Base-by-base conservation (phyloP, 2,329 filamentous ascomycete species). In the Hypoxylon sp. region DNA sequence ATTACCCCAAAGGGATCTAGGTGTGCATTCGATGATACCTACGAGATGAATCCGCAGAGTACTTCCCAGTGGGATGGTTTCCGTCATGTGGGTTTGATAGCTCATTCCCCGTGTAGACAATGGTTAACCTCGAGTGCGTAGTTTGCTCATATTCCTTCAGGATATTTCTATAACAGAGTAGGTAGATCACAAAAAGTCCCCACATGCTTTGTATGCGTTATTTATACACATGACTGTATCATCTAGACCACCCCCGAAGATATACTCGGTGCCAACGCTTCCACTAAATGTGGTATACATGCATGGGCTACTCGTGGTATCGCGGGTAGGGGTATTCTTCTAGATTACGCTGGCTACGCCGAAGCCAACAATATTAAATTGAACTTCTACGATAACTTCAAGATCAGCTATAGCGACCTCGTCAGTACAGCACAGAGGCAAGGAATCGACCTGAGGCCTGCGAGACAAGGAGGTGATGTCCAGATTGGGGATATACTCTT, bases 61-160 rank as follows among this genome's bases (percentile, higher is more conserved):
- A 68, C 65, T 39, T 68, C 65, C 13, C 68, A 70, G 26, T 70
- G 68, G 68, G 68, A 70, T 22, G 68, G 68, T 1, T 68, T 70
- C 13, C 68, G 68, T 14, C 68, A 70, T 54, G 67, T 65, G 19
- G 65, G 67, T 33, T 52, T n/a, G 5, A 5, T 22, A 22, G 9
- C 26, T 24, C 5, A 13, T 35, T 1, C 4, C 10, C 29, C 5
- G 22, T 6, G 5, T n/a, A 14, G 5, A 14, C 2, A 14, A 22
- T 35, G 11, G 46, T 33, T 65, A 44, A 65, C 5, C 2, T 5
- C 2, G 17, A 24, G 6, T 26, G 6, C 29, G 3, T 31, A 70
- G 67, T 70, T 68, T 14, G 51, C 48, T 13, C 68, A 70, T 24
- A 24, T 68, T 1, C 51, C 65, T 14, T 57, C 65, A 9, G 62